Percentiles rank a stretch among this genome's conserved stretches.
Conservation (phyloP, 192 early-diverging fungal species). For the Rhizoclosmatium globosum region DNA sequence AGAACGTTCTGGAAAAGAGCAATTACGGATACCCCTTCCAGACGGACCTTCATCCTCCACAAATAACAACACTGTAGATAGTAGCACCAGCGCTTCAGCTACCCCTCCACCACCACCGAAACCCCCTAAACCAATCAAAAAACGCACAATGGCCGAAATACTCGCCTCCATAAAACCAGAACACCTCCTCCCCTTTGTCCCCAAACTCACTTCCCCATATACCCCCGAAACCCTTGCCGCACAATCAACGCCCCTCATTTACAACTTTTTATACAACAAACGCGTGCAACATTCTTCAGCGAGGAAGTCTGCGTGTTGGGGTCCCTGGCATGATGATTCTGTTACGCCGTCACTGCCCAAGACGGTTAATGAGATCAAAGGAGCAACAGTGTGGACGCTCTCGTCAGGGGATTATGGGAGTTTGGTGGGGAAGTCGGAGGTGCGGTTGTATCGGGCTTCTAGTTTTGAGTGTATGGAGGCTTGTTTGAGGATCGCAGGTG, state of each 20-base stretch:
- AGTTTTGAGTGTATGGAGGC: background rate
- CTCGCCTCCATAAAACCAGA: too few relatives aligned
- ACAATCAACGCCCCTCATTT: constrained; percentile 12
- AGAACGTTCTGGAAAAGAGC: too few relatives aligned
- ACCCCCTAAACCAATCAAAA: too few relatives aligned
- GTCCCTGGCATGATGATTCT: constrained; percentile 1
- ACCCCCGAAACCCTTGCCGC: background rate
- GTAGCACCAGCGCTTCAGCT: too few relatives aligned
- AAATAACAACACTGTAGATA: too few relatives aligned
- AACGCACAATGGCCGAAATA: too few relatives aligned
- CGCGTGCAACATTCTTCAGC: background rate
- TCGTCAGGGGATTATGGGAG: background rate
- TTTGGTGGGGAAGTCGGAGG: constrained; percentile 13
- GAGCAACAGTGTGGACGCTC: constrained; percentile 19
- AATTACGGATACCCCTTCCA: too few relatives aligned
- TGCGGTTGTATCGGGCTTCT: constrained; percentile 9
- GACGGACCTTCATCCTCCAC: too few relatives aligned
- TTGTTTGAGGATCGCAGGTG: background rate
- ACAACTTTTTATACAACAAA: constrained; percentile 13
- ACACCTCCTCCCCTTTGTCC: too few relatives aligned
- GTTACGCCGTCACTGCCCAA: background rate
- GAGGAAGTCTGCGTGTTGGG: constrained; percentile 21
- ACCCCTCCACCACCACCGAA: too few relatives aligned
- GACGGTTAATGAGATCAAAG: background rate
- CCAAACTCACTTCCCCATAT: too few relatives aligned